These are phyloP conservation scores for Amanita pallidorosea DNA, from an alignment of 768 basidiomycete species.

Conservation along the genomic window DNA sequence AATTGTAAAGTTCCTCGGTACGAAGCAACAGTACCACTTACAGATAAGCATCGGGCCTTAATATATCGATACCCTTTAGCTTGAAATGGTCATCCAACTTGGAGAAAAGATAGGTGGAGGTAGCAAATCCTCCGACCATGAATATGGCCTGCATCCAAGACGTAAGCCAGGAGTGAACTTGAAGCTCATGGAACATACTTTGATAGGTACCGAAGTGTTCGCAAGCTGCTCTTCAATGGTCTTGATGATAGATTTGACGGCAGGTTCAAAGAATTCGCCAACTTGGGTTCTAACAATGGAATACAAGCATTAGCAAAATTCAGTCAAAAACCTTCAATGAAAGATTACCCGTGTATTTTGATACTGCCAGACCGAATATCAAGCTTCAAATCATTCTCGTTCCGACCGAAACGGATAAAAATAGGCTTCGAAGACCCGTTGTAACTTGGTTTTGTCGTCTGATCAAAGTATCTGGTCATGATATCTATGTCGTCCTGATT, in stretches of 20 bases:
- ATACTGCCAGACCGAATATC: conserved; percentile 34
- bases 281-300: background rate
- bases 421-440: conserved; percentile 18
- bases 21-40: conserved; percentile 15
- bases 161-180: background rate
- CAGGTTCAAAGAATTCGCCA: too few relatives aligned
- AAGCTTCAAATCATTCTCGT: conserved; percentile 26
- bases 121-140: conserved; percentile 43
- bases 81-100: conserved; percentile 26
- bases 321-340: background rate
- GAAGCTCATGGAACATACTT: background rate
- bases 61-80: conserved; percentile 21
- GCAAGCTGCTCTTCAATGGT: background rate
- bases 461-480: conserved; percentile 26
- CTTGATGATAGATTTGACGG: background rate
- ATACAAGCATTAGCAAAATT: too few relatives aligned
- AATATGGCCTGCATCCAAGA: conserved; percentile 22
- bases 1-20: background rate
- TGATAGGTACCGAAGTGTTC: background rate
- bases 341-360: background rate
- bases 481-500: background rate
- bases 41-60: conserved; percentile 34
- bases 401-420: conserved; percentile 36
- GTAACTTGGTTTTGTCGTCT: conserved; percentile 34
- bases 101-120: conserved; percentile 36